Base-by-base conservation (phyloP, 2,329 filamentous ascomycete species). In the Nigrospora oryzae region DNA sequence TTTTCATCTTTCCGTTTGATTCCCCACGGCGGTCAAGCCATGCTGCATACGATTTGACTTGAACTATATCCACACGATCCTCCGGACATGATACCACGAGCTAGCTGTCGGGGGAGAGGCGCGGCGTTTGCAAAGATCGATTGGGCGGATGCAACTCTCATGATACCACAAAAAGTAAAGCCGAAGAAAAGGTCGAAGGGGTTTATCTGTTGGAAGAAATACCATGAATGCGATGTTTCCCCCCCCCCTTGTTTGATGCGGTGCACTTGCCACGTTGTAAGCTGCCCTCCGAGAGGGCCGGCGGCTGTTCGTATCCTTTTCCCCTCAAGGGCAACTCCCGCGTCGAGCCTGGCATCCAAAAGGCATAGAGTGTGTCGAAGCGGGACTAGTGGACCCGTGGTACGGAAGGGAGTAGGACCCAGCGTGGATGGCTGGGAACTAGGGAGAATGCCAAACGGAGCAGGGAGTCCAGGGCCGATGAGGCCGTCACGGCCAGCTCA, bases 81-180 rank as follows among this genome's bases (percentile, higher is more conserved):
- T 53, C 47, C 53, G 53, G 53, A 58, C 53, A 63, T 61, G 59
- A 61, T 63, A 61, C 59, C 60, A 62, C 52, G 53, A 42, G 40
- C 35, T 42, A 59, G 49, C 51, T 57, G 56, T 54, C 50, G 47
- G 38, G 45, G 51, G 54, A 56, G 53, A 53, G 47, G 48, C 51
- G 56, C 52, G 57, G 57, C 56, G 56, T 42, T 59, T 62, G 59
- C 56, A 57, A 38, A 43, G 51, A 59, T 49, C 57, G 55, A 56
- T 51, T 48, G 50, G 57, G 53, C 54, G 53, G 53, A 55, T 49
- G 48, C 50, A 28, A 49, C 50, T 54, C 55, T 49, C 46, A 56
- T 52, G 56, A 59, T 59, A 58, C 56, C 55, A 60, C 54, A 57
- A 58, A 60, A 60, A 58, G 56, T 54, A 54, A 51, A 60, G 52